phyloP scores from a whole-genome alignment of 169 alveolate genomes.

The Plasmodium gonderi region DNA sequence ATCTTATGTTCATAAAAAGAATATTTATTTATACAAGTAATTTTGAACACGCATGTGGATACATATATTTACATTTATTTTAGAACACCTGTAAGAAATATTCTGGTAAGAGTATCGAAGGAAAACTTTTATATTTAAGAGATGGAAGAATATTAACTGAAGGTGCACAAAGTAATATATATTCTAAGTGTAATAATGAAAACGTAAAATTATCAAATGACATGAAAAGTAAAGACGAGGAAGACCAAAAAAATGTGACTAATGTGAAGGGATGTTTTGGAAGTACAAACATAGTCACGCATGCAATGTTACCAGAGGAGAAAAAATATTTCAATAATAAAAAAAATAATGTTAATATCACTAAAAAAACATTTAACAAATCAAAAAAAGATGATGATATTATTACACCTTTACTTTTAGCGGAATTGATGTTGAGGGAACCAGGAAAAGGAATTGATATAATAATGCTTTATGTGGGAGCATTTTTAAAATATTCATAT shows the following conservation, averaged over 20 bases:
- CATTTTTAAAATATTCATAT: neutral
- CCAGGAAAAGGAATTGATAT: constrained; percentile 18
- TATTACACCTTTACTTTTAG: constrained; percentile 1
- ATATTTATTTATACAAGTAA: neutral
- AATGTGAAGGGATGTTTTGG: neutral
- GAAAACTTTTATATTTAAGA: neutral
- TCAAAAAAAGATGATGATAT: neutral
- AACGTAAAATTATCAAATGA: neutral
- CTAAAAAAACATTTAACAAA: neutral
- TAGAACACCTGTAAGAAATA: neutral
- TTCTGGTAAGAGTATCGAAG: neutral
- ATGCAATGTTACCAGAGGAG: neutral
- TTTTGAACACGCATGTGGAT: neutral
- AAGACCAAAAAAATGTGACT: neutral
- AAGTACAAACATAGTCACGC: neutral
- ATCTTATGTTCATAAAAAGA: neutral
- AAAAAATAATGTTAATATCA: neutral
- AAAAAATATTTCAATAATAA: neutral
- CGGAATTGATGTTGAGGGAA: neutral
- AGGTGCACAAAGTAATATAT: neutral
- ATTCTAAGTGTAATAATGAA: neutral
- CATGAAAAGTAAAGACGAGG: neutral
- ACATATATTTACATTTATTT: neutral
- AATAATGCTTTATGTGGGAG: constrained; percentile 17
- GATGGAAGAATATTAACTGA: constrained; percentile 7